Percentiles rank a stretch among this genome's conserved stretches.
Conservation (phyloP, 1,139 yeast genomes). For the Taphrina pruni region DNA sequence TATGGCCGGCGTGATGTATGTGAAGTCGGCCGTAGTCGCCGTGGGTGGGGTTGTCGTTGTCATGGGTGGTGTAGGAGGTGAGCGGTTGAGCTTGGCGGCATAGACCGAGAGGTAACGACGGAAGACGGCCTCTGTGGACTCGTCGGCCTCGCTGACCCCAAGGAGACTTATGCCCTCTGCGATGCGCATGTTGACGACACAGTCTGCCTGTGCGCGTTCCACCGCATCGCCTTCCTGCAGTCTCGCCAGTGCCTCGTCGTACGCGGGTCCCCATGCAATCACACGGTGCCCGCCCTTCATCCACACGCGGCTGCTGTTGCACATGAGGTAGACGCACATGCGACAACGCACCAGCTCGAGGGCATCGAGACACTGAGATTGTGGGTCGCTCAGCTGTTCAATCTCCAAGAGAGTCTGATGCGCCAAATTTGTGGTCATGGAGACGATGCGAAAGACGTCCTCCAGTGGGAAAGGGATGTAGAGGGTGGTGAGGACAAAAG, state of each 20-base stretch:
- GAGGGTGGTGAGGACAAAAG: neutral
- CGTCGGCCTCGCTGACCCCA: neutral
- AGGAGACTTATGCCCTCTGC: slow-evolving; percentile 12
- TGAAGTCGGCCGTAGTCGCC: neutral
- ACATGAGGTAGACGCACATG: slow-evolving; percentile 2
- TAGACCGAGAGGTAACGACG: slow-evolving; percentile 13
- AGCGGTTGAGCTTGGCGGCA: slow-evolving; percentile 7
- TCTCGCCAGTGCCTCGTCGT: neutral
- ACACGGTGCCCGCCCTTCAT: neutral
- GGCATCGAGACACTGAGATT: slow-evolving; percentile 1
- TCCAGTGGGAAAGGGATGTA: slow-evolving; percentile 1
- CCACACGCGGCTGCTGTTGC: slow-evolving; percentile 21
- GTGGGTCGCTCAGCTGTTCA: neutral
- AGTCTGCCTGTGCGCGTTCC: slow-evolving; percentile 4
- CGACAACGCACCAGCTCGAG: slow-evolving; percentile 11
- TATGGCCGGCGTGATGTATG: slow-evolving; percentile 4
- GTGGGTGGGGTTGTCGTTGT: too few relatives aligned
- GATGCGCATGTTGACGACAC: slow-evolving; percentile 10
- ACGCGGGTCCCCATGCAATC: slow-evolving; percentile 6
- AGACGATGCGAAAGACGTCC: slow-evolving; percentile 3
- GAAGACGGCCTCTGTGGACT: slow-evolving; percentile 1
- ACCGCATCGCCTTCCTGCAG: slow-evolving; percentile 4
- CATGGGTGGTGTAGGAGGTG: neutral
- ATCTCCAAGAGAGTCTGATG: slow-evolving; percentile 5
- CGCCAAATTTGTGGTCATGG: slow-evolving; percentile 4